Conservation (phyloP, 2,329 filamentous ascomycete species). For the Fusarium sp. region DNA sequence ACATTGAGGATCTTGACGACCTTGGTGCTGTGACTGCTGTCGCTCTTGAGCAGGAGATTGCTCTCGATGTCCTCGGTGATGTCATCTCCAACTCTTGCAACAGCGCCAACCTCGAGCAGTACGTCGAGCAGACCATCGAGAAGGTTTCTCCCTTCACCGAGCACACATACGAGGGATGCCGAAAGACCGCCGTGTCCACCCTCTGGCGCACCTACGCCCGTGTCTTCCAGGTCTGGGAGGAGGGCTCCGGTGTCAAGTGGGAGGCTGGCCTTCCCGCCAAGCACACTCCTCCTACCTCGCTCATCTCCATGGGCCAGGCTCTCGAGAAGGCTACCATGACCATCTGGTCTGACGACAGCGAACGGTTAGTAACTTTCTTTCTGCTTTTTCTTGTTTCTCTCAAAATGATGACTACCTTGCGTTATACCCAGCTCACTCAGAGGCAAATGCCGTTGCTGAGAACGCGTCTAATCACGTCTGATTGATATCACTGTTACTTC, state of each 20-base stretch:
- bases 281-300: conserved; percentile 79
- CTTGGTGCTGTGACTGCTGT: conserved; percentile 88
- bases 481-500: conserved; percentile 45
- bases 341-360: conserved; percentile 89
- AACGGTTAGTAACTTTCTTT: conserved; percentile 76
- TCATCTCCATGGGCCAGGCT: conserved; percentile 86
- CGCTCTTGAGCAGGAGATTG: conserved; percentile 96
- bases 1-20: conserved; percentile 82
- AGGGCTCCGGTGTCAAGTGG: conserved; percentile 81
- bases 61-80: conserved; percentile 93
- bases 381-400: conserved; percentile 35
- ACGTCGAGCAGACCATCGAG: conserved; percentile 89
- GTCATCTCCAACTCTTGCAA: conserved; percentile 87
- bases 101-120: conserved; percentile 77
- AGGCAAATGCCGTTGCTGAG: conserved; percentile 91
- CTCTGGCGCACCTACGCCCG: conserved; percentile 94
- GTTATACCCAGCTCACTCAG: conserved; percentile 99
- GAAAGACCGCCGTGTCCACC: conserved; percentile 90
- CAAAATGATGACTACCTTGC: conserved; percentile 85
- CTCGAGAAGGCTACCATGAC: conserved; percentile 85
- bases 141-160: conserved; percentile 83
- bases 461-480: conserved; percentile 69
- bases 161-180: conserved; percentile 91
- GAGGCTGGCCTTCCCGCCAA: conserved; percentile 86
- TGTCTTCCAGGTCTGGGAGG: conserved; percentile 88